Conservation (phyloP, 352 stramenopile species). For the Phytophthora aleatoria region DNA sequence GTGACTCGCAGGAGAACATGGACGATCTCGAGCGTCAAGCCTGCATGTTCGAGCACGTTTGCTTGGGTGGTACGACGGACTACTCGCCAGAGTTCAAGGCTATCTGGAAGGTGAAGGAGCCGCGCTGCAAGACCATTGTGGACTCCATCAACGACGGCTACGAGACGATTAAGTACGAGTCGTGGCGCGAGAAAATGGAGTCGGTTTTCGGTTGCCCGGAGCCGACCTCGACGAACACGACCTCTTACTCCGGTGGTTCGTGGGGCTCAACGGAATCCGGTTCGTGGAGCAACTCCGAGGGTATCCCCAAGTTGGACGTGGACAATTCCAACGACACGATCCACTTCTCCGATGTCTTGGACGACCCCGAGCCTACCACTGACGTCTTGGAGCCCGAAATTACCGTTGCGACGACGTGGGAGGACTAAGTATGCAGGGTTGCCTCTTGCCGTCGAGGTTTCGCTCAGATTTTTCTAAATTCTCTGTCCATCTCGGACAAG, state of each 20-base stretch:
- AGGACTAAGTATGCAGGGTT: neutral
- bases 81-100: constrained; percentile 57
- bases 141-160: constrained; percentile 44
- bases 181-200: constrained; percentile 48
- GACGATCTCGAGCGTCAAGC: constrained; percentile 60
- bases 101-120: constrained; percentile 42
- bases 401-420: neutral
- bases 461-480: neutral
- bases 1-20: constrained; percentile 41
- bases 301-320: neutral
- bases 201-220: constrained; percentile 45
- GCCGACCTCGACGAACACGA: constrained; percentile 24
- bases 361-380: neutral
- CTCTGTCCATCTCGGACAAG: neutral
- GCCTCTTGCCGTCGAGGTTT: neutral
- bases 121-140: constrained; percentile 56
- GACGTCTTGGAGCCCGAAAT: neutral
- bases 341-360: constrained; percentile 14
- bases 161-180: constrained; percentile 32
- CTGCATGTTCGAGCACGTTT: constrained; percentile 62
- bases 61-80: constrained; percentile 50
- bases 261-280: neutral
- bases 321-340: constrained; percentile 33
- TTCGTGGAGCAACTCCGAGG: neutral
- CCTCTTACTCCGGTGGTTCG: constrained; percentile 2